Evolutionary conservation across 805 yeast species (phyloP), one percentile per base, ranked within the genome.

Genomic region (Lipomyces yamadae): DNA sequence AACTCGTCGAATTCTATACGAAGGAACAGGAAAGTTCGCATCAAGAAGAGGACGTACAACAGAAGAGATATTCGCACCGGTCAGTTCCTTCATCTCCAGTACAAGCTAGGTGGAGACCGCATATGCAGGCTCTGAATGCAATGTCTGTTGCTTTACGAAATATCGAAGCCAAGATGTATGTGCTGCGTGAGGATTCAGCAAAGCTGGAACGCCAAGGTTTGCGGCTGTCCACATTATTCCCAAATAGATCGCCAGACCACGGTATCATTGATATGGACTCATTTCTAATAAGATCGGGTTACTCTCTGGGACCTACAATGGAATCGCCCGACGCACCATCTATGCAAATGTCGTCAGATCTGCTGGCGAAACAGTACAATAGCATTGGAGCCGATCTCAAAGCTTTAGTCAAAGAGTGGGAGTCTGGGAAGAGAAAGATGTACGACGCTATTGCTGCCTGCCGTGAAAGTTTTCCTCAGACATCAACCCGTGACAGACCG

Each of bases 141-240:
- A 62, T 72, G 55, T 61, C 72, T 6, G 61, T 68, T 1, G 56
- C 70, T 15, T 42, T 72, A 24, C 57, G 71, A 13, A 70, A 57
- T 48, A 50, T 72, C 30, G 74, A 72, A 24, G 69, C 73, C 15
- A 70, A 70, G 53, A 18, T 72, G 34, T 62, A 60, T 34, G 48
- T 62, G 5, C 39, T 71, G n/a, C 58, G 72, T 10, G 73, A 70
- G 35, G 71, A 62, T 54, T 63, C 67, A 10, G 32, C 62, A 7
- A 39, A 56, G 29, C 13, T 66, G 53, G 66, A 68, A 18, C 57
- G 57, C 1, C 62, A 60, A 34, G 70, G 61, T 3, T 35, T 57
- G 3, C 29, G 69, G 34, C 8, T n/a, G 15, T 5, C 50, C 6
- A 15, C 52, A 11, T 33, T 60, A n/a, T 32, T 39, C 10, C 15